A percentile compares a stretch with the other conserved stretches of the same genome.
These are phyloP conservation scores for Cucurbita argyrosperma DNA, from an alignment of 306 rosid genomes.

Conservation along the genomic window DNA sequence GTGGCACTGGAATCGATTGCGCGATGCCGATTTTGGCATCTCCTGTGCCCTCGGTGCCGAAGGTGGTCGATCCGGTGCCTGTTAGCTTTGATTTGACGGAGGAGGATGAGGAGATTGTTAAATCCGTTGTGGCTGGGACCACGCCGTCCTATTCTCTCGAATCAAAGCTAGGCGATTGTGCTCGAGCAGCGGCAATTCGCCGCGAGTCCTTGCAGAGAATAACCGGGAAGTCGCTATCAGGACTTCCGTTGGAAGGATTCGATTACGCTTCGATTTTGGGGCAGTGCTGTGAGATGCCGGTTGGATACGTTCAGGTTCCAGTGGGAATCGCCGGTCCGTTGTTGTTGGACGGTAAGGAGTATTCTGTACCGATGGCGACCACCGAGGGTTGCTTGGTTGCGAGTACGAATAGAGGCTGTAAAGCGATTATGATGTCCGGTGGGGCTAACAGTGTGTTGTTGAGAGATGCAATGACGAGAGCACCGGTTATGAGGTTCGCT, in stretches of 20 bases:
- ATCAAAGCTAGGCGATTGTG: slow-evolving; percentile 12
- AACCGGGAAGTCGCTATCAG: slow-evolving; percentile 4
- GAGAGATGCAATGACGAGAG: slow-evolving; percentile 14
- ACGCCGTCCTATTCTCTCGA: slow-evolving; percentile 13
- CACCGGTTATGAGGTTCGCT: slow-evolving; percentile 7
- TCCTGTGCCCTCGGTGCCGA: not conserved
- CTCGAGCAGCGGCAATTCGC: slow-evolving; percentile 9
- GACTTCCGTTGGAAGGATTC: slow-evolving; percentile 12
- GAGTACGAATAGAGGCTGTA: slow-evolving; percentile 11
- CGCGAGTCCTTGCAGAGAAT: slow-evolving; percentile 13
- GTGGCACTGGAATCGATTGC: slow-evolving; percentile 3
- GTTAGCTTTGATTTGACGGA: not conserved
- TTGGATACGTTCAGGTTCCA: slow-evolving; percentile 10
- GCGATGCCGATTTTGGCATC: not conserved
- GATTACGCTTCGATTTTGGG: slow-evolving; percentile 13
- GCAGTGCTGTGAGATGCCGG: slow-evolving; percentile 14
- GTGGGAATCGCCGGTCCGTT: slow-evolving; percentile 9
- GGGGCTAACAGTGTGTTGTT: slow-evolving; percentile 9
- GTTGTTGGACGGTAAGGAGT: slow-evolving; percentile 6
- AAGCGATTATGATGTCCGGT: slow-evolving; percentile 6
- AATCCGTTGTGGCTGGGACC: slow-evolving; percentile 9
- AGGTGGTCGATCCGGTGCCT: slow-evolving; percentile 3
- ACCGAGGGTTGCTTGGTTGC: slow-evolving; percentile 13
- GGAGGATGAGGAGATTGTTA: slow-evolving; percentile 8
- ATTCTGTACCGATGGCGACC: slow-evolving; percentile 10